Conservation (phyloP, 148 eudicot species). For the Fagopyrum tataricum region DNA sequence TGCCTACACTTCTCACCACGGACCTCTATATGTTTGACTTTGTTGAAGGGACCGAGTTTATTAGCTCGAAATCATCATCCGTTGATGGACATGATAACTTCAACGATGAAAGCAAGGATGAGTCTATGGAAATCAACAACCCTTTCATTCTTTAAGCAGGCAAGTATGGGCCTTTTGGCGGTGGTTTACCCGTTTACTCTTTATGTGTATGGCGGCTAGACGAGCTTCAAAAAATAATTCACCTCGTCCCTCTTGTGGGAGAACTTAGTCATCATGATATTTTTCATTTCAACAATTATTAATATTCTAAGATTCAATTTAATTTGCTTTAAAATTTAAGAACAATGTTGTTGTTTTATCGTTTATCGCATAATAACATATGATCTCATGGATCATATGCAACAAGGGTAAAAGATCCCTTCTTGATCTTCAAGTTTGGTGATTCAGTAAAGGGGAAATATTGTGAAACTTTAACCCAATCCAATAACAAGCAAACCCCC, state of each 20-base stretch:
- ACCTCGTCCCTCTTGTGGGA: not conserved
- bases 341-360: not conserved
- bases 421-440: no score
- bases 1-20: slow-evolving; percentile 11
- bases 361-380: not conserved
- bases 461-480: not conserved
- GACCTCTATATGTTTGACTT: slow-evolving; percentile 27
- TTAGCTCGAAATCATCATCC: not conserved
- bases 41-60: slow-evolving; percentile 20
- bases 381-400: no score
- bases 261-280: not conserved
- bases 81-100: not conserved
- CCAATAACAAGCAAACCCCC: slow-evolving; percentile 2
- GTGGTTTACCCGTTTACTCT: slow-evolving; percentile 30
- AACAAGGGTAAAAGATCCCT: no score
- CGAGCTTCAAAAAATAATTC: not conserved
- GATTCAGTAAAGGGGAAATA: no score
- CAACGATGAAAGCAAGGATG: no score
- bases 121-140: slow-evolving; percentile 15
- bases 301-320: not conserved
- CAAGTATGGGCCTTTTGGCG: slow-evolving; percentile 55
- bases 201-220: not conserved
- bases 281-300: not conserved
- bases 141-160: not conserved
- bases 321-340: not conserved